Conservation (phyloP, 225 moss, liverwort and hornwort species). For the Marchantia polymorpha region DNA sequence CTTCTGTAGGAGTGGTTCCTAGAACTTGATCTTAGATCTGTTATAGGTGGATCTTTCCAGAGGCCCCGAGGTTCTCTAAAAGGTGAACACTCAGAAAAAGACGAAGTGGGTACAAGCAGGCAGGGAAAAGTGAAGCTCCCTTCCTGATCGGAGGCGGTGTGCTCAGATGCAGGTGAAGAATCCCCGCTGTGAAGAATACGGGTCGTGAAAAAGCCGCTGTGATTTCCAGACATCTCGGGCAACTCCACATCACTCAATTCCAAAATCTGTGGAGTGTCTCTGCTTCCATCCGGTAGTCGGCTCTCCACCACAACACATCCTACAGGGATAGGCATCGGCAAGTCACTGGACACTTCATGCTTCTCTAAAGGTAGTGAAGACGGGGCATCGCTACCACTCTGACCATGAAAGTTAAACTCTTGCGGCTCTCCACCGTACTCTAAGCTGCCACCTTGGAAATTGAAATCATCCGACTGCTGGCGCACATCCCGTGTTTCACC, state of each 20-base stretch:
- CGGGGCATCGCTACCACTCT: background rate
- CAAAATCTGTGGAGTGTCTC: conserved; percentile 36
- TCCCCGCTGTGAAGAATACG: conserved; percentile 23
- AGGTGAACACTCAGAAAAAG: conserved; percentile 25
- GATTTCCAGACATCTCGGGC: conserved; percentile 33
- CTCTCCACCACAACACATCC: conserved; percentile 41
- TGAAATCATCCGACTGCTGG: conserved; percentile 12
- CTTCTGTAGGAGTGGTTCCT: conserved; percentile 23
- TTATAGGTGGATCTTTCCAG: conserved; percentile 37
- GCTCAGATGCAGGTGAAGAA: conserved; percentile 16
- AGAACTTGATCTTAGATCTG: conserved; percentile 24
- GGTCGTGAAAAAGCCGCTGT: conserved; percentile 27
- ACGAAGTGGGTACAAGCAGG: conserved; percentile 21
- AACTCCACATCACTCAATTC: conserved; percentile 31
- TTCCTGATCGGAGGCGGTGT: conserved; percentile 33
- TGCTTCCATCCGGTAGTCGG: conserved; percentile 34
- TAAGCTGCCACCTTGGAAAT: background rate
- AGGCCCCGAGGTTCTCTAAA: conserved; percentile 22
- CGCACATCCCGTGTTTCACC: background rate
- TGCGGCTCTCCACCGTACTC: background rate
- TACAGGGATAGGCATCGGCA: conserved; percentile 28
- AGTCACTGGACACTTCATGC: background rate
- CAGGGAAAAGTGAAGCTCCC: conserved; percentile 42
- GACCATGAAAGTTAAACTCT: conserved; percentile 13
- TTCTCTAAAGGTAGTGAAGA: background rate